Conservation (phyloP, 2,329 filamentous ascomycete species). For the Bipolaris cookei region DNA sequence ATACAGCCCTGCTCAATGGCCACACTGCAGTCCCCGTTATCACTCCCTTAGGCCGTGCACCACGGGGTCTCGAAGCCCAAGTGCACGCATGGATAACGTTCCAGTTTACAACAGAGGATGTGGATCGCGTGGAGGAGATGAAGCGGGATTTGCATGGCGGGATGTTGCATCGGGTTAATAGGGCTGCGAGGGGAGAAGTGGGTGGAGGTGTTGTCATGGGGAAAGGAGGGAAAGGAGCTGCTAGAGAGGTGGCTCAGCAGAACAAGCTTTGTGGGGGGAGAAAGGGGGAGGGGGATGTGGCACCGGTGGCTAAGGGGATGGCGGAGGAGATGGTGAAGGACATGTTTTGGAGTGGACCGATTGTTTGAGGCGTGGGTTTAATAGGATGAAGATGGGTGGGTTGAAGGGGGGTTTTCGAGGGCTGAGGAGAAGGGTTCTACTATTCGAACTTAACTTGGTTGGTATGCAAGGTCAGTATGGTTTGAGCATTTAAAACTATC, state of each 20-base stretch:
- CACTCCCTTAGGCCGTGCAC: conserved; percentile 30
- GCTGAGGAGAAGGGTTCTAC: background rate
- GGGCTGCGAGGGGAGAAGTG: conserved; percentile 25
- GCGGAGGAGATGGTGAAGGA: conserved; percentile 38
- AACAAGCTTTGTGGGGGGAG: conserved; percentile 27
- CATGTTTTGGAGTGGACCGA: conserved; percentile 39
- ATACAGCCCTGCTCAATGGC: conserved; percentile 25
- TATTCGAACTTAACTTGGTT: too few species aligned
- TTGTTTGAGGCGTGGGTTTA: conserved; percentile 19
- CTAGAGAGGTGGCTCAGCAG: background rate
- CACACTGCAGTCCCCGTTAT: conserved; percentile 17
- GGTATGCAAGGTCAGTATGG: too few species aligned
- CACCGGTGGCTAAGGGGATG: conserved; percentile 39
- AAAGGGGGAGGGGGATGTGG: conserved; percentile 24
- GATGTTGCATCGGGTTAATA: conserved; percentile 42
- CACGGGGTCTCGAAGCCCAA: conserved; percentile 34
- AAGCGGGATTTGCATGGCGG: conserved; percentile 47
- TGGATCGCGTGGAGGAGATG: conserved; percentile 34
- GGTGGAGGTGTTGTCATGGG: background rate
- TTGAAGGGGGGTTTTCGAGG: background rate
- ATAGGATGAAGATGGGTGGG: background rate
- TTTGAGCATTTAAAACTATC: too few species aligned
- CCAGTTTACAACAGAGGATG: conserved; percentile 34
- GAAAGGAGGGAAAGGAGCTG: background rate
- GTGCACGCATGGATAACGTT: conserved; percentile 42